Base-by-base conservation (phyloP, 1,284 basidiomycete species). In the Heterobasidion parviporum region DNA sequence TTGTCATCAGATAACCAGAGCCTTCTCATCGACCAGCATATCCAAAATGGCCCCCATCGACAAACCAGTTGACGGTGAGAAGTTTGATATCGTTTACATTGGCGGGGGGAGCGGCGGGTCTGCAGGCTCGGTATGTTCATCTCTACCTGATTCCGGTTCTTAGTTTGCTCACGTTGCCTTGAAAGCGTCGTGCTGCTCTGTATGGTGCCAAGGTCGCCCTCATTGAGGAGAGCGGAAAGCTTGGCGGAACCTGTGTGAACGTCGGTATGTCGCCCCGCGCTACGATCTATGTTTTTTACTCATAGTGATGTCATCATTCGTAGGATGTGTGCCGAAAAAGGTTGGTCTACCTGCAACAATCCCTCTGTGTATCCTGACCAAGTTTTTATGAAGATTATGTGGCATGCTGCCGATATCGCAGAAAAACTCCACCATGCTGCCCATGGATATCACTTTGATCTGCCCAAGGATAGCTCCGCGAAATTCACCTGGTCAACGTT, bases 171-270 rank as follows among this genome's bases (percentile, higher is more conserved):
- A 41, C 35, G 1, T 6, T 4, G 3, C 26, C 26, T 26, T 26
- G 5, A 26, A 26, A 92, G 92, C 81, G 94, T 60, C 83, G 97
- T 56, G 95, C 95, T 12, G 90, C 89, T n/a, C 79, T 79, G 20
- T 96, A 98, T 70, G 95, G 96, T 54, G 92, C 90, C 68, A 98
- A 96, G 71, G 93, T 94, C 52, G 94, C 92, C 10, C 75, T 98
- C 26, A 85, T 98, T 36, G 96, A 99, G 70, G 79, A 78, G 52
- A 82, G 83, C 8, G 81, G 83, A 18, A 71, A 80, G 44, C 81
- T 96, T 6, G 97, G 97, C 44, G 97, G 97, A 48, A 99, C 97
- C 41, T 99, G 97, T 68, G 96, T 99, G 60, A 98, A 91, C 66
- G 89, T 96, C 58, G 93, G 92, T 87, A 62, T 62, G 88, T 79